These are phyloP conservation scores for Mycena chlorophos DNA, from an alignment of 768 basidiomycete species.

Conservation along the genomic window DNA sequence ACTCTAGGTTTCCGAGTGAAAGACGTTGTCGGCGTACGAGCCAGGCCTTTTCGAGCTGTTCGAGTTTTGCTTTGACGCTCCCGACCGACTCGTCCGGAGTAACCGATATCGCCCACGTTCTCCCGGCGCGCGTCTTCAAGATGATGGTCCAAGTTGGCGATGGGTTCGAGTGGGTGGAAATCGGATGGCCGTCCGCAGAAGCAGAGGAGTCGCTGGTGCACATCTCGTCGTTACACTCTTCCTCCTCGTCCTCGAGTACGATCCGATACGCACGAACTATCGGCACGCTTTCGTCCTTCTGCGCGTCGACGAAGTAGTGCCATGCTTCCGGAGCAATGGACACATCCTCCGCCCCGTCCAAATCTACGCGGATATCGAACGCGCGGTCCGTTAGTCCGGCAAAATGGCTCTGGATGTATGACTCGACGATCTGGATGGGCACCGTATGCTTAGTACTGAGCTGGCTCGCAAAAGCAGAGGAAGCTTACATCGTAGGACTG, in stretches of 20 bases:
- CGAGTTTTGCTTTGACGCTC: no score
- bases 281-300: not conserved
- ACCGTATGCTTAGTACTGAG: not conserved
- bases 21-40: no score
- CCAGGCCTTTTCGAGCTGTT: no score
- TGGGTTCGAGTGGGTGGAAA: no score
- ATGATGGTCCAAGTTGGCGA: no score
- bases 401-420: not conserved
- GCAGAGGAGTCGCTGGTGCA: not conserved
- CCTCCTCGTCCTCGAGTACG: not conserved
- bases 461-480: not conserved
- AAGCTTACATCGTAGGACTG: not conserved
- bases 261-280: not conserved
- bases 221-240: not conserved
- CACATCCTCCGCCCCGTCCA: not conserved
- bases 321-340: not conserved
- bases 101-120: no score
- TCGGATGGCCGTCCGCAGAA: not conserved
- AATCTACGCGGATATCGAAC: not conserved
- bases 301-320: not conserved
- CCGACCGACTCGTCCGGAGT: no score
- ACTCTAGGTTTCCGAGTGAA: no score
- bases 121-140: no score
- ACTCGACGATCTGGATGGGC: not conserved
- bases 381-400: not conserved